Conservation (phyloP, 495 filamentous ascomycete genomes). For the Daldinia bambusicola region DNA sequence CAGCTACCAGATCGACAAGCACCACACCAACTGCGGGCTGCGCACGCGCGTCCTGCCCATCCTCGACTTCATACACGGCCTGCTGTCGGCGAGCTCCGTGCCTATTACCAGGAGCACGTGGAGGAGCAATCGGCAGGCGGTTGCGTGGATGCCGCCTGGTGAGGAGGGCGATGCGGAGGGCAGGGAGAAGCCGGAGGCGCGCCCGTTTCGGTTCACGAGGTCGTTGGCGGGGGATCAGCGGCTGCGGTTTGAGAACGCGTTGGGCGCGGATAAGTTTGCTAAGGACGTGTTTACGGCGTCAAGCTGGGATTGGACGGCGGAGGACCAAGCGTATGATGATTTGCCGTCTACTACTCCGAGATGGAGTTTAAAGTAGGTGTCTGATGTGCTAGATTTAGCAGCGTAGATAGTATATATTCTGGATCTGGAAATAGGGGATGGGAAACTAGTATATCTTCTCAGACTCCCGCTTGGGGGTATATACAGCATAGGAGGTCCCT, state of each 20-base stretch:
- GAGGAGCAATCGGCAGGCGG: conserved; percentile 51
- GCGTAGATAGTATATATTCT: neutral
- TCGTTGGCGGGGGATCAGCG: conserved; percentile 54
- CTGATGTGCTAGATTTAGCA: neutral
- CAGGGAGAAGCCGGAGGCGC: conserved; percentile 20
- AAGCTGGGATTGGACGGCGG: conserved; percentile 68
- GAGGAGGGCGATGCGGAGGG: conserved; percentile 10
- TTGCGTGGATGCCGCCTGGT: conserved; percentile 47
- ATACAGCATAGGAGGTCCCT: neutral
- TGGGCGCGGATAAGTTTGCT: conserved; percentile 56
- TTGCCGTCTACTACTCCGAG: conserved; percentile 41
- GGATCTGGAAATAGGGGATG: neutral
- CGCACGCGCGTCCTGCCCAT: conserved; percentile 72
- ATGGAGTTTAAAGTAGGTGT: conserved; percentile 37
- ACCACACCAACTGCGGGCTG: conserved; percentile 82
- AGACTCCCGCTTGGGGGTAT: neutral
- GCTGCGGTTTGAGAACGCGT: conserved; percentile 51
- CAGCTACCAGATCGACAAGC: conserved; percentile 79
- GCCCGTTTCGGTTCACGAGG: conserved; percentile 54
- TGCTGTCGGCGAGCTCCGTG: conserved; percentile 56
- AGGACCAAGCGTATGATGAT: conserved; percentile 45
- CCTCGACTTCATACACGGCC: conserved; percentile 70
- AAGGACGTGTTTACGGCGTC: conserved; percentile 66
- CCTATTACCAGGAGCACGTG: conserved; percentile 59
- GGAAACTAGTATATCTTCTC: too few relatives aligned